Conservation (phyloP, 2,329 filamentous ascomycete genomes). For the Endoconidiophora polonica region DNA sequence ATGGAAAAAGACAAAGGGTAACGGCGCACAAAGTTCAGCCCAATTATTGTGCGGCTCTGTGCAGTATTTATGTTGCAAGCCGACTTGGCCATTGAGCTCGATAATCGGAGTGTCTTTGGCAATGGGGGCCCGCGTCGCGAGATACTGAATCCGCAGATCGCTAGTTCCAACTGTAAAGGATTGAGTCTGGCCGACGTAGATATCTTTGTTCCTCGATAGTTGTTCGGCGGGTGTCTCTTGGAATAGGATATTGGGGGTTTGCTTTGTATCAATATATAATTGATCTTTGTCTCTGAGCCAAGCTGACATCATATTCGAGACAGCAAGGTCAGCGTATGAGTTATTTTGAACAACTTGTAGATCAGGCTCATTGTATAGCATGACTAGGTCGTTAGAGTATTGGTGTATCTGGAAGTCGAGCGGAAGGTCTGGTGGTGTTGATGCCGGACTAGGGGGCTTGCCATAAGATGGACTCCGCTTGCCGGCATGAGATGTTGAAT, state of each 20-base stretch:
- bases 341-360: slow-evolving; percentile 52
- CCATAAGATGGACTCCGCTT: slow-evolving; percentile 49
- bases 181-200: slow-evolving; percentile 35
- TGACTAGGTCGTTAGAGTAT: slow-evolving; percentile 60
- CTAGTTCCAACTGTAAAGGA: slow-evolving; percentile 26
- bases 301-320: slow-evolving; percentile 55
- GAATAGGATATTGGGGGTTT: slow-evolving; percentile 52
- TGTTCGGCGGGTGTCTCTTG: slow-evolving; percentile 30
- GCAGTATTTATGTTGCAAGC: slow-evolving; percentile 58
- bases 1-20: slow-evolving; percentile 75
- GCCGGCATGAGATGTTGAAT: slow-evolving; percentile 50
- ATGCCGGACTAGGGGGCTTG: slow-evolving; percentile 58
- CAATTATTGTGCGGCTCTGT: slow-evolving; percentile 49
- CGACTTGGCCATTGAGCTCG: slow-evolving; percentile 64
- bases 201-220: slow-evolving; percentile 26
- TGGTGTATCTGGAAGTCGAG: slow-evolving; percentile 48
- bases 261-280: slow-evolving; percentile 50
- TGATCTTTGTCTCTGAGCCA: slow-evolving; percentile 65
- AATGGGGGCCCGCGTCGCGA: slow-evolving; percentile 35
- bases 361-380: slow-evolving; percentile 47
- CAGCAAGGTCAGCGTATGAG: slow-evolving; percentile 56
- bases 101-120: slow-evolving; percentile 41
- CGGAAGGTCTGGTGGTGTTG: slow-evolving; percentile 49
- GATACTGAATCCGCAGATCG: slow-evolving; percentile 53
- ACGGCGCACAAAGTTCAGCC: slow-evolving; percentile 45